Percentiles rank a stretch among this genome's conserved stretches.
Evolutionary conservation across 2,329 filamentous ascomycete species (phyloP).

Genomic region (Botrytis aclada): DNA sequence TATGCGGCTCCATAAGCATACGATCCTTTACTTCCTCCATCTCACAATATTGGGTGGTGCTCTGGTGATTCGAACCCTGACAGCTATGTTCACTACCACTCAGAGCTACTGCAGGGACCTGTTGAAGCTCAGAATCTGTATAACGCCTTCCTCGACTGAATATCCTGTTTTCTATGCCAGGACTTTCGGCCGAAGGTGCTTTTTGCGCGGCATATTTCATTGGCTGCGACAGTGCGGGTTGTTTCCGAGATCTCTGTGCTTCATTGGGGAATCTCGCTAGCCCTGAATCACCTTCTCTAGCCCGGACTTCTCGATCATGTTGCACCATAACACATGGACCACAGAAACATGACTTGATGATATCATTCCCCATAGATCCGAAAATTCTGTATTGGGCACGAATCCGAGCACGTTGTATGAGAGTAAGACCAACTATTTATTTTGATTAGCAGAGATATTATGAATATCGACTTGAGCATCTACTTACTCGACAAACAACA

Average conservation of each 20-base stretch:
- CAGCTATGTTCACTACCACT: neutral
- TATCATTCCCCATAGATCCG: conserved; percentile 40
- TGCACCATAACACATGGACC: conserved; percentile 43
- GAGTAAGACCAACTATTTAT: conserved; percentile 15
- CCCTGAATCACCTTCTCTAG: conserved; percentile 40
- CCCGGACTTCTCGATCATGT: conserved; percentile 45
- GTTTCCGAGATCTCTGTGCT: neutral
- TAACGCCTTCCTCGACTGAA: conserved; percentile 11
- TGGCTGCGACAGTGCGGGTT: conserved; percentile 20
- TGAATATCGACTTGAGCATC: too few relatives aligned
- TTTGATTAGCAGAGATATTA: neutral
- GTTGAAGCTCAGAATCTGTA: neutral
- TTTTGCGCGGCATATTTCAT: conserved; percentile 29
- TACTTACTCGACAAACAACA: conserved; percentile 8
- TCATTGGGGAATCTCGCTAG: conserved; percentile 12
- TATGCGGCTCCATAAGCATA: neutral
- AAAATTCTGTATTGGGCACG: conserved; percentile 44
- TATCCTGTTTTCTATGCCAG: neutral
- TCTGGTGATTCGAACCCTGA: neutral
- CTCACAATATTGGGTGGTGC: neutral
- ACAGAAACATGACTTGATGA: conserved; percentile 41
- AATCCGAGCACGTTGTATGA: conserved; percentile 36
- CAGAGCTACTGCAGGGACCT: conserved; percentile 6
- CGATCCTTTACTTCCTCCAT: neutral
- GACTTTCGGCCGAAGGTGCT: conserved; percentile 12